Evolutionary conservation across 176 grass and related monocot species (phyloP).

Genomic region (Themeda triandra): DNA sequence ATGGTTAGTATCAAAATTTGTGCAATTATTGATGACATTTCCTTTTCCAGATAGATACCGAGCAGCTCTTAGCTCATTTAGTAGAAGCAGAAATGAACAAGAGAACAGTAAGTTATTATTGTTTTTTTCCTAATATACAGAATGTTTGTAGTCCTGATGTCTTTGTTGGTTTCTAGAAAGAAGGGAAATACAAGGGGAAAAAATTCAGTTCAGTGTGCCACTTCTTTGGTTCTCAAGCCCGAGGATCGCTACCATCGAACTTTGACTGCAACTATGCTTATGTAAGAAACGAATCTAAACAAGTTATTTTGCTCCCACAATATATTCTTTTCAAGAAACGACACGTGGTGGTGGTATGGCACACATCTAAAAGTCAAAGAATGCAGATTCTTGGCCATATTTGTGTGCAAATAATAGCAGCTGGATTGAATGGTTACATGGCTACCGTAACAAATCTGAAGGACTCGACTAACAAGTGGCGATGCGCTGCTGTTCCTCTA

Average conservation of each 20-base stretch:
- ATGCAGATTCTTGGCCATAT: slow-evolving; percentile 59
- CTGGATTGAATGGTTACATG: slow-evolving; percentile 68
- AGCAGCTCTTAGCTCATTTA: slow-evolving; percentile 64
- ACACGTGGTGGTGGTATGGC: background rate
- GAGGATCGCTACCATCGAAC: slow-evolving; percentile 65
- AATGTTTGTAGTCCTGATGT: background rate
- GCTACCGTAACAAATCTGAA: slow-evolving; percentile 69
- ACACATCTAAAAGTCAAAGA: background rate
- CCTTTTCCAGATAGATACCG: slow-evolving; percentile 61
- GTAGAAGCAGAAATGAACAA: slow-evolving; percentile 64
- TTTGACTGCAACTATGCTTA: slow-evolving; percentile 76
- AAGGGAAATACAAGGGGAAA: slow-evolving; percentile 58
- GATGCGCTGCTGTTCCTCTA: slow-evolving; percentile 60
- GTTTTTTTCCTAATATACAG: background rate
- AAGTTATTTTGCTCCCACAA: background rate
- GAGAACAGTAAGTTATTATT: slow-evolving; percentile 43
- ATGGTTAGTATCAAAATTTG: background rate
- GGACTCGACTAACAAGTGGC: slow-evolving; percentile 54
- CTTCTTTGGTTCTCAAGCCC: slow-evolving; percentile 72
- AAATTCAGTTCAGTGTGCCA: slow-evolving; percentile 74
- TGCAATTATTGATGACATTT: background rate
- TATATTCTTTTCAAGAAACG: background rate
- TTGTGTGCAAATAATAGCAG: slow-evolving; percentile 47
- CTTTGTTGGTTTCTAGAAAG: slow-evolving; percentile 43
- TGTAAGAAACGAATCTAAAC: slow-evolving; percentile 28